Evolutionary conservation across 495 filamentous ascomycete species (phyloP), one percentile per base, ranked within the genome.

Genomic region (Podospora didyma): DNA sequence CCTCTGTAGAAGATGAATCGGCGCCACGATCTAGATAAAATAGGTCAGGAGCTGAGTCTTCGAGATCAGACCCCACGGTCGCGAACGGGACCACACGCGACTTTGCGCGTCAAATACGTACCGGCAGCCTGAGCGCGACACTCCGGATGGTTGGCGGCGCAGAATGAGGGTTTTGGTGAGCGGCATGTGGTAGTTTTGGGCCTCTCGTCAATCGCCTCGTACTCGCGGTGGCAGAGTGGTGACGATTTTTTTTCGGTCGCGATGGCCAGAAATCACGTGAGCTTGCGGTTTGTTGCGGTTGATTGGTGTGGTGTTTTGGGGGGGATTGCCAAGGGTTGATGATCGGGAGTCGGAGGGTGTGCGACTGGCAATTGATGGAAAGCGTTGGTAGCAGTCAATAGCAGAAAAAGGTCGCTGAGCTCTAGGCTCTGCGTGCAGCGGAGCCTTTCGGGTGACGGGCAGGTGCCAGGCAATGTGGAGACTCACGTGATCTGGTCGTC

Each of bases 1-100:
- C 71, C 68, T 65, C 68, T 73, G 69, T 50, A 75, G 61, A 58
- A 74, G 73, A 61, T 78, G 73, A 65, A 78, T 73, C 53, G 76
- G 76, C 75, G 76, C 76, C 75, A 78, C 70, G 75, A 67, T 78
- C 76, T 76, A 57, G 49, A 45, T 14, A 4, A 42, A 16, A 7
- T 42, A 2, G 34, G 39, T 17, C 1, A 42, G 12, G 5, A 42
- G n/a, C 9, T 37, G 34, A 37, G 34, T 16, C 9, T 10, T 10
- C 34, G 34, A 16, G 9, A 16, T 0, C 34, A 2, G 9, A 10
- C 9, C 34, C 9, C 9, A 37, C 46, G 20, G 17, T 19, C 44
- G 56, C 34, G 55, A 37, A 41, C 22, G n/a, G 17, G 48, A 21
- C 14, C 20, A 34, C 26, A 46, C 24, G 23, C 22, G 51, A 34